Evolutionary conservation across 2,329 filamentous ascomycete species (phyloP).

Genomic region (Paraphaeosphaeria minitans): DNA sequence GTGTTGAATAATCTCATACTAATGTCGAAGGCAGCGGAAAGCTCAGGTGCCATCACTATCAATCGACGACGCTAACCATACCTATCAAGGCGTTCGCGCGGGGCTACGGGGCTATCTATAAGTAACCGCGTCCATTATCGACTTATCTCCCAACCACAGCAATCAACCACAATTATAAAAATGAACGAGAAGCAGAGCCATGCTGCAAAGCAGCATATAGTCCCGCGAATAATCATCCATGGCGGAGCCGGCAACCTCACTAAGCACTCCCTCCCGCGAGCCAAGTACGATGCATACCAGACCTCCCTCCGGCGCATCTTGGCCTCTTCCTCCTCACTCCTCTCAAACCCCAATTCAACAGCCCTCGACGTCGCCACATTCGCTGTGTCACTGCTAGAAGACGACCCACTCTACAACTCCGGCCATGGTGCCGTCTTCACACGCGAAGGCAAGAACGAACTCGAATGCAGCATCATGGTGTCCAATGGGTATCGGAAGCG

Average conservation of each 20-base stretch:
- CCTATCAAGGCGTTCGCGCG: not conserved
- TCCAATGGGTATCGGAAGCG: slow-evolving; percentile 74
- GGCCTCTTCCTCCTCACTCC: slow-evolving; percentile 14
- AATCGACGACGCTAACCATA: not conserved
- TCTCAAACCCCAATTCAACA: not conserved
- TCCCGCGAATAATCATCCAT: slow-evolving; percentile 55
- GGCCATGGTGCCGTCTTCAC: slow-evolving; percentile 87
- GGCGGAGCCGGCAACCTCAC: slow-evolving; percentile 56
- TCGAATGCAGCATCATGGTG: slow-evolving; percentile 88
- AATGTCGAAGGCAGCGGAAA: not conserved
- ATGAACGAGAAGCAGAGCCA: not conserved
- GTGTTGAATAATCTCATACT: slow-evolving; percentile 2
- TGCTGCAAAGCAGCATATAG: slow-evolving; percentile 17
- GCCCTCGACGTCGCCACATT: slow-evolving; percentile 63
- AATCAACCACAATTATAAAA: not conserved
- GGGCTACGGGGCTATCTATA: not conserved
- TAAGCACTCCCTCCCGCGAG: slow-evolving; percentile 43
- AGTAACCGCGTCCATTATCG: not conserved
- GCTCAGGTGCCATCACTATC: not conserved
- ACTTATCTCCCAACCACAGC: not conserved
- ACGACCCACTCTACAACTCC: slow-evolving; percentile 59
- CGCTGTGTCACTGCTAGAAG: slow-evolving; percentile 59
- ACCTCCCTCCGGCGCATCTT: slow-evolving; percentile 24
- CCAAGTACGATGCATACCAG: slow-evolving; percentile 46
- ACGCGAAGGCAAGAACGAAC: slow-evolving; percentile 78